phyloP scores from a whole-genome alignment of 2,329 filamentous ascomycete species.

The Epichloe uncinata region DNA sequence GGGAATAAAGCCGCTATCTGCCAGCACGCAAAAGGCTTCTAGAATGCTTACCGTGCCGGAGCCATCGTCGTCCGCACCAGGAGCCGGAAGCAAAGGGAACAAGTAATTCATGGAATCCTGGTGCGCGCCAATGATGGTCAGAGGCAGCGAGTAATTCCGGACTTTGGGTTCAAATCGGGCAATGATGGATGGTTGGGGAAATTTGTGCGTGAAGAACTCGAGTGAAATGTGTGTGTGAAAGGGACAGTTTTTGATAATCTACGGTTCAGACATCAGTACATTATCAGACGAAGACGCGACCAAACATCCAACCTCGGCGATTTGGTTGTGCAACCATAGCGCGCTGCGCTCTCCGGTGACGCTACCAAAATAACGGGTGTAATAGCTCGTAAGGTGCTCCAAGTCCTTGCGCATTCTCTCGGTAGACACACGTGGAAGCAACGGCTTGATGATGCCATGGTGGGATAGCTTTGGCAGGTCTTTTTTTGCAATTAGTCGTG shows the following conservation, averaged over 20 bases:
- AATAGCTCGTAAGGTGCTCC: constrained; percentile 45
- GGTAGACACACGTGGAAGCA: constrained; percentile 47
- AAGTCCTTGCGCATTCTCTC: constrained; percentile 52
- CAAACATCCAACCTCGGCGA: constrained; percentile 14
- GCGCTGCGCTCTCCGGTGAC: constrained; percentile 19
- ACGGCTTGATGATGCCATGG: constrained; percentile 39
- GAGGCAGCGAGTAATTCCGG: constrained; percentile 17
- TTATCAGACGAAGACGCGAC: background rate
- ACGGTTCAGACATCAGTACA: background rate
- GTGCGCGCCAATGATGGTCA: constrained; percentile 35
- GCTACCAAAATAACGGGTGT: constrained; percentile 42
- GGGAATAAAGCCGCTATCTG: constrained; percentile 23
- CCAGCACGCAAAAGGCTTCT: constrained; percentile 34
- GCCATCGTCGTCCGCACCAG: constrained; percentile 37
- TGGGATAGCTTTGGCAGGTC: constrained; percentile 27
- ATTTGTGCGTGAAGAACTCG: constrained; percentile 28
- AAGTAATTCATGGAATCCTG: constrained; percentile 31
- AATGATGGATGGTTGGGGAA: constrained; percentile 34
- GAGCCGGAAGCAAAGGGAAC: constrained; percentile 28
- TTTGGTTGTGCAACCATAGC: constrained; percentile 22
- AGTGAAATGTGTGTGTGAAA: constrained; percentile 25
- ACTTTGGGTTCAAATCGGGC: constrained; percentile 30
- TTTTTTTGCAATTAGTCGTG: constrained; percentile 5
- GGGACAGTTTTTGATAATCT: constrained; percentile 20
- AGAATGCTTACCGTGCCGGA: constrained; percentile 34